Evolutionary conservation across 2,329 filamentous ascomycete species (phyloP), one percentile per base, ranked within the genome.

Genomic region (Arthrobotrys pseudoclavata): DNA sequence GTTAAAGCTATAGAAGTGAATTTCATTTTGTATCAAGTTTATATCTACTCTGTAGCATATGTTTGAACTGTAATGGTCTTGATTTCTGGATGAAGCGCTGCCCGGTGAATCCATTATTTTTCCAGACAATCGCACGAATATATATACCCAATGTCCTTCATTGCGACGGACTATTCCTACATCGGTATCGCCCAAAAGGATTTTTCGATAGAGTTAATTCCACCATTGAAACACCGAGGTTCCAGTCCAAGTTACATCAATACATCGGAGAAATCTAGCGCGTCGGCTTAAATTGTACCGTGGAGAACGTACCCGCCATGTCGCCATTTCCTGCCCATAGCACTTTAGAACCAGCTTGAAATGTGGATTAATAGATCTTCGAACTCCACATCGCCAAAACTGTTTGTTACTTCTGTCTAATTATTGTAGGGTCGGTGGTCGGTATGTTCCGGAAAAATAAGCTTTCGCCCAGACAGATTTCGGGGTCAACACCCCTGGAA

Each of bases 251-350:
- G 42, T 45, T 18, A 45, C 42, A 45, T 45, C 42, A 5, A 31
- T 15, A n/a, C 52, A 48, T 61, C 66, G 53, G 66, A 61, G 42
- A 52, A 69, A 69, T 69, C 52, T 18, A 31, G 24, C 13, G 64
- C 37, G 26, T 47, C 64, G 64, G 64, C 26, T 60, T 57, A 69
- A 69, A 31, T 60, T 69, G 22, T 69, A 69, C 64, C 52, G 50
- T 60, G 48, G 37, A 18, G 15, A 61, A 48, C 24, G 4, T 40
- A 24, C 55, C 53, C 52, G 60, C 60, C 47, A 42, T 42, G 31
- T 68, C 63, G 24, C 63, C 50, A 55, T 47, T 34, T 31, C 20
- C 42, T 48, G 20, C 55, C 55, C 12, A 4, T 13, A 1, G 42
- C 9, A 20, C n/a, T 18, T 20, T 40, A 7, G 52, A 40, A 57